These are phyloP conservation scores for Linderina pennispora DNA, from an alignment of 192 early-diverging fungal species.

Conservation along the genomic window DNA sequence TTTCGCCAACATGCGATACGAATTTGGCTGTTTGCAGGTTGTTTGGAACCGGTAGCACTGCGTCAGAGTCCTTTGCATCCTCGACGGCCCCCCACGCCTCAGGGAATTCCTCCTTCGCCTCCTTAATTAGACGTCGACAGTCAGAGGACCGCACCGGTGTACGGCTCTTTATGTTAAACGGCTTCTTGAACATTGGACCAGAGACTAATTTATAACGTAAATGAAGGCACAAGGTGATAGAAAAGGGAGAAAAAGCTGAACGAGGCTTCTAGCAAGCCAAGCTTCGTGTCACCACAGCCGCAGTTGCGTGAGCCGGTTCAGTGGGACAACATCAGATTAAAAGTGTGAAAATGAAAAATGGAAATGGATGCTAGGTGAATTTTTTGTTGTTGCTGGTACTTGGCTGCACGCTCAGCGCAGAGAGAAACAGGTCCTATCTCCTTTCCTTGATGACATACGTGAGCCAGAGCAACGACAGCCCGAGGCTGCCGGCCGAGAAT, in stretches of 20 bases:
- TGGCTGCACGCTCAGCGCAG: no score
- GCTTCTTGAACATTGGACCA: constrained; percentile 72
- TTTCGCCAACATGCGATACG: constrained; percentile 55
- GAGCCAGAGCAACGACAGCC: constrained; percentile 69
- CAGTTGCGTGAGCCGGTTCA: no score
- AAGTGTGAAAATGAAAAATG: neutral
- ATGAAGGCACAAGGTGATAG: no score
- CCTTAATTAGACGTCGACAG: constrained; percentile 57
- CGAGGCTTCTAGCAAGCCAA: no score
- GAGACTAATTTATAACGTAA: no score
- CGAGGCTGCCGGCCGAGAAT: constrained; percentile 60
- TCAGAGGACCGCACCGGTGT: constrained; percentile 63
- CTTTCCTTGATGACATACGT: constrained; percentile 76
- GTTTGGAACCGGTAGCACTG: constrained; percentile 36
- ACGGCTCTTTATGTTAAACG: constrained; percentile 61
- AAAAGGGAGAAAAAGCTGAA: neutral
- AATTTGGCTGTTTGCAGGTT: constrained; percentile 62
- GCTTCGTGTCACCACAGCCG: no score
- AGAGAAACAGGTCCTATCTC: no score
- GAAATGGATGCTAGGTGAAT: neutral
- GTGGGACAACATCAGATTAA: no score
- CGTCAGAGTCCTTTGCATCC: neutral
- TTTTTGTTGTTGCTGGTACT: no score
- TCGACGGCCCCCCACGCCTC: constrained; percentile 11
- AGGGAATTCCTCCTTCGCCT: constrained; percentile 51